phyloP scores from a whole-genome alignment of 331 rosid species.

The Arachis monticola region DNA sequence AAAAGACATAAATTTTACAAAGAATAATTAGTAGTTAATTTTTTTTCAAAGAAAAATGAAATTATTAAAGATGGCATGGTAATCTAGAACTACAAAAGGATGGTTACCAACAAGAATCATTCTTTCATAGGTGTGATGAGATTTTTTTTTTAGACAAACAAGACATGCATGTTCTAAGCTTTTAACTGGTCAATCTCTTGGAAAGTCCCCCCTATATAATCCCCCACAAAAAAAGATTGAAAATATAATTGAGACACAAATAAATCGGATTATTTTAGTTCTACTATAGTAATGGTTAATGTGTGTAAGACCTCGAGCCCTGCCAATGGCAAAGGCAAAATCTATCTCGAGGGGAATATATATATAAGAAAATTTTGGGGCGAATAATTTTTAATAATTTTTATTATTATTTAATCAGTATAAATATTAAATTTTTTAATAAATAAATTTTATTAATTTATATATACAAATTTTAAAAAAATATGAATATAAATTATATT shows the following conservation, averaged over 20 bases:
- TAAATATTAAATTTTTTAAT: too few species aligned
- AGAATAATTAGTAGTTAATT: neutral
- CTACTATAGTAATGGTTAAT: constrained; percentile 4
- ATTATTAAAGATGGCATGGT: neutral
- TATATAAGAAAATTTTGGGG: too few species aligned
- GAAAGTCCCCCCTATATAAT: constrained; percentile 39
- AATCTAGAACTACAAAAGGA: constrained; percentile 34
- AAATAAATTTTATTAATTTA: too few species aligned
- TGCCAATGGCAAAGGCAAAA: constrained; percentile 53
- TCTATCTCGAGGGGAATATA: constrained; percentile 55
- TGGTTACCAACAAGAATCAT: constrained; percentile 57
- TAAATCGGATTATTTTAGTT: constrained; percentile 36
- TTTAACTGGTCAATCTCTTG: constrained; percentile 54
- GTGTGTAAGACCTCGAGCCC: constrained; percentile 63
- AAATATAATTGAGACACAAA: neutral
- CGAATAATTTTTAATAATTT: too few species aligned
- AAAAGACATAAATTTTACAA: neutral
- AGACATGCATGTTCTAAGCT: constrained; percentile 47
- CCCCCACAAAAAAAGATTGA: neutral
- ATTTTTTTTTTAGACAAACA: constrained; percentile 54
- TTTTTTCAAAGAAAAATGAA: too few species aligned
- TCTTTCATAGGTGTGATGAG: constrained; percentile 49
- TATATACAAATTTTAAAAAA: too few species aligned
- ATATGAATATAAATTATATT: too few species aligned
- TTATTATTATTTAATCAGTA: too few species aligned